A percentile compares a stretch with the other conserved stretches of the same genome.
Evolutionary conservation across 2,329 filamentous ascomycete species (phyloP).

Genomic region (Sclerotinia trifoliorum): DNA sequence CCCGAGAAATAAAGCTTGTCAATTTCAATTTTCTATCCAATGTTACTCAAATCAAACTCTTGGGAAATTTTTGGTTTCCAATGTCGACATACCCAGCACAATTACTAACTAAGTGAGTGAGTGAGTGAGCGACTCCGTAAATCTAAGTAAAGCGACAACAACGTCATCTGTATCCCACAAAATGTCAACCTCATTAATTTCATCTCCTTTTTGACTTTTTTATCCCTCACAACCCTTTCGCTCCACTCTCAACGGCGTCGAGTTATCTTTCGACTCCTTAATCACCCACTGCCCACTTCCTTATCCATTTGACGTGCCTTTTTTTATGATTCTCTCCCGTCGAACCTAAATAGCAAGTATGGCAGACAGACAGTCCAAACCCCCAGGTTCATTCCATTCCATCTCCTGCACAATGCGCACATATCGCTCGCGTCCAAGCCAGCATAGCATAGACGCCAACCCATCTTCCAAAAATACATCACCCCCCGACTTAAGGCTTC

Average conservation of each 20-base stretch:
- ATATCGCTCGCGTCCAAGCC: background rate
- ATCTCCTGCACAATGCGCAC: background rate
- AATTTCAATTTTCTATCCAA: background rate
- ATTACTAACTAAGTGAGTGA: no score
- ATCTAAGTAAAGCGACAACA: background rate
- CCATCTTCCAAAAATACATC: background rate
- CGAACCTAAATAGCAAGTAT: no score
- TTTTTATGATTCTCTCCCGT: no score
- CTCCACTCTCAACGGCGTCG: background rate
- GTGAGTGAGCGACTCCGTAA: no score
- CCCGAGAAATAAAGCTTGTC: background rate
- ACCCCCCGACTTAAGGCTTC: background rate
- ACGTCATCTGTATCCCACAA: constrained; percentile 3
- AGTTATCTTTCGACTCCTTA: background rate
- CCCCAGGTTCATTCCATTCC: background rate
- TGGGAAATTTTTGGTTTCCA: no score
- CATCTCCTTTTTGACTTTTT: constrained; percentile 2
- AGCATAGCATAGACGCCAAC: background rate
- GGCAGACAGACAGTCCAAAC: no score
- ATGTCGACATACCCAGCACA: no score
- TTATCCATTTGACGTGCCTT: background rate
- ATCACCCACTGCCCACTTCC: background rate
- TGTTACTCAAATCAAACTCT: background rate
- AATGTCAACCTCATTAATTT: background rate
- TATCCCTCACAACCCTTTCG: background rate